Conservation (phyloP, 1,139 yeast genomes). For the Yamadazyma jaroonii region DNA sequence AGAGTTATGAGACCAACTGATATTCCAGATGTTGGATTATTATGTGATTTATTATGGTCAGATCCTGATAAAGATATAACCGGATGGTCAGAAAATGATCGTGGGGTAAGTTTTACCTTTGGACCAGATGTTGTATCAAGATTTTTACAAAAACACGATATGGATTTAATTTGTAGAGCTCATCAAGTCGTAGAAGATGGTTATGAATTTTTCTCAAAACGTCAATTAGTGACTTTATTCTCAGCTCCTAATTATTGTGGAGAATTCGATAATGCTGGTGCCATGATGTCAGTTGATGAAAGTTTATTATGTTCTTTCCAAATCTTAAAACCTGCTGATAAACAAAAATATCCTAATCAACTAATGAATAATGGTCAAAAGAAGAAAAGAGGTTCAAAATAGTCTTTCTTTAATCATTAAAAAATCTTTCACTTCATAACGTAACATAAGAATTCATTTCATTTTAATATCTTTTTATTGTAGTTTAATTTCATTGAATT, state of each 20-base stretch:
- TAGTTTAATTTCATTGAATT: slow-evolving; percentile 7
- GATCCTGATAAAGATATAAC: slow-evolving; percentile 98
- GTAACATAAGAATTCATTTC: slow-evolving; percentile 9
- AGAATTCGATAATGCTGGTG: slow-evolving; percentile 98
- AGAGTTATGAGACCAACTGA: slow-evolving; percentile 99
- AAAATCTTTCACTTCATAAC: background rate
- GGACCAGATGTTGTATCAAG: slow-evolving; percentile 97
- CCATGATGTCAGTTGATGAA: slow-evolving; percentile 99
- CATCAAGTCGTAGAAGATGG: slow-evolving; percentile 99
- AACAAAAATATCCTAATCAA: slow-evolving; percentile 58
- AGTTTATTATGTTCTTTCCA: slow-evolving; percentile 95
- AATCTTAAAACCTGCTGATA: slow-evolving; percentile 96
- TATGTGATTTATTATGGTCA: slow-evolving; percentile 96
- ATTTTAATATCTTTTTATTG: slow-evolving; percentile 6
- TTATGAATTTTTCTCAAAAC: slow-evolving; percentile 91
- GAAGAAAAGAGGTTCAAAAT: slow-evolving; percentile 62
- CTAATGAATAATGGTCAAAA: slow-evolving; percentile 67
- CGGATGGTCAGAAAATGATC: slow-evolving; percentile 97
- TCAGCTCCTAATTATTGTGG: slow-evolving; percentile 99
- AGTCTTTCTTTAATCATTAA: slow-evolving; percentile 10
- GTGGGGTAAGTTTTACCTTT: slow-evolving; percentile 96
- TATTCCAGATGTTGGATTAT: slow-evolving; percentile 93
- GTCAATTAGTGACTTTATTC: slow-evolving; percentile 92
- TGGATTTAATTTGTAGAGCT: slow-evolving; percentile 96
- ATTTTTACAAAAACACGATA: slow-evolving; percentile 91